Evolutionary conservation across 306 rosid genomes (phyloP), one percentile per base, ranked within the genome.

Genomic region (Abrus precatorius): DNA sequence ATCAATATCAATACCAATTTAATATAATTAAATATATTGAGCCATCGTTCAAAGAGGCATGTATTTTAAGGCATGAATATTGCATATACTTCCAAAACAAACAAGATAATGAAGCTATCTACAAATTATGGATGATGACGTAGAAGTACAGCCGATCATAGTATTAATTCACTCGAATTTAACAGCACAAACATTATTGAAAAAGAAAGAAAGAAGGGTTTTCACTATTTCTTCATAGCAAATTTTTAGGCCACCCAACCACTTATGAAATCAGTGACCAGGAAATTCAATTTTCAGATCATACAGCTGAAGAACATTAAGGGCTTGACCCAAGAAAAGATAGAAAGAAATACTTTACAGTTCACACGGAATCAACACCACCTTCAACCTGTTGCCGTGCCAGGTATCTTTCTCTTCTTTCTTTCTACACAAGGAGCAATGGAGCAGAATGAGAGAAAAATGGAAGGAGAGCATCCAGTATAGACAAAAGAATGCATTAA

Each of bases 351-450:
- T 14, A 32, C 79, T 52, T 70, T 49, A 90, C 68, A 69, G 66
- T 44, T 78, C 69, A 82, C 90, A 83, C 86, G 30, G 92, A 87
- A 83, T 87, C 92, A 36, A 89, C 91, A 60, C 88, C 93, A 57
- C 93, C 99, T 87, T 90, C 92, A 61, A 84, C 97, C 81, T 91
- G 98, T 85, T 95, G 99, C 83, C 79, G 87, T 1, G 98, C 99
- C 66, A 93, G 86, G 87, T 95, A 95, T 87, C 95, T 90, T 85
- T 93, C 98, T 90, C 99, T 87, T 72, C 98, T 90, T 87, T 95
- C 99, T 91, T 93, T 95, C 98, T 95, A 49, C 83, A 87, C 49
- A 67, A 30, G 55, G 57, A 85, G 82, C 52, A 72, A 63, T 29
- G 11, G 40, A 40, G 44, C 74, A 61, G 3, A 59, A 45, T 43